Percentiles rank a stretch among this genome's conserved stretches.
These are phyloP conservation scores for Aspergillus eucalypticola DNA, from an alignment of 2,329 filamentous ascomycete genomes.

Conservation along the genomic window DNA sequence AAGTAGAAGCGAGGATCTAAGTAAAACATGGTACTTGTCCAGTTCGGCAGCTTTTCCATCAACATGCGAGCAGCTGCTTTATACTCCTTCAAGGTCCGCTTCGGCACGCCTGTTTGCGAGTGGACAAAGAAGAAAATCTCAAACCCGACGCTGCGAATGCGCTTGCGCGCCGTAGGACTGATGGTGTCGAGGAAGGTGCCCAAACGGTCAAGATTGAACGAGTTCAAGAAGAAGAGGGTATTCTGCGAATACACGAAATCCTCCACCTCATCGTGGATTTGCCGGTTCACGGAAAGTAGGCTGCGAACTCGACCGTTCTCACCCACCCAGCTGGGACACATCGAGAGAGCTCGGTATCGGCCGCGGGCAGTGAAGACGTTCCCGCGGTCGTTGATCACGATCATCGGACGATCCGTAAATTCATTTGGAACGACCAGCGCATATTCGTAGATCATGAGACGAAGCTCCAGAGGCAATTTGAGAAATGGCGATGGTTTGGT, in stretches of 20 bases:
- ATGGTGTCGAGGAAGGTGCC: constrained; percentile 36
- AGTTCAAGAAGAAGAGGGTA: constrained; percentile 40
- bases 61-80: constrained; percentile 29
- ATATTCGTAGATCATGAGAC: constrained; percentile 39
- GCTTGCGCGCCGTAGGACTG: constrained; percentile 31
- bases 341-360: constrained; percentile 33
- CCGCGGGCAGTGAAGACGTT: constrained; percentile 34
- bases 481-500: constrained; percentile 23
- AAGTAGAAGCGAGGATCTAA: constrained; percentile 39
- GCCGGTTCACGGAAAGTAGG: constrained; percentile 34
- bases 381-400: constrained; percentile 36
- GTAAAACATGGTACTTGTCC: constrained; percentile 33
- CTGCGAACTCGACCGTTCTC: constrained; percentile 34
- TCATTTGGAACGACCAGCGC: constrained; percentile 33
- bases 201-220: constrained; percentile 33
- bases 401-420: constrained; percentile 34
- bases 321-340: constrained; percentile 37
- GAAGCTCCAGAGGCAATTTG: constrained; percentile 33
- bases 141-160: constrained; percentile 39
- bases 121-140: constrained; percentile 41
- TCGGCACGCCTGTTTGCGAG: constrained; percentile 34
- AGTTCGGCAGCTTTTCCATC: constrained; percentile 27
- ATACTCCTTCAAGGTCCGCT: constrained; percentile 35
- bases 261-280: constrained; percentile 39
- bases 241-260: constrained; percentile 36